These are phyloP conservation scores for Rubia balearica DNA, from an alignment of 305 asterid genomes.

Conservation along the genomic window DNA sequence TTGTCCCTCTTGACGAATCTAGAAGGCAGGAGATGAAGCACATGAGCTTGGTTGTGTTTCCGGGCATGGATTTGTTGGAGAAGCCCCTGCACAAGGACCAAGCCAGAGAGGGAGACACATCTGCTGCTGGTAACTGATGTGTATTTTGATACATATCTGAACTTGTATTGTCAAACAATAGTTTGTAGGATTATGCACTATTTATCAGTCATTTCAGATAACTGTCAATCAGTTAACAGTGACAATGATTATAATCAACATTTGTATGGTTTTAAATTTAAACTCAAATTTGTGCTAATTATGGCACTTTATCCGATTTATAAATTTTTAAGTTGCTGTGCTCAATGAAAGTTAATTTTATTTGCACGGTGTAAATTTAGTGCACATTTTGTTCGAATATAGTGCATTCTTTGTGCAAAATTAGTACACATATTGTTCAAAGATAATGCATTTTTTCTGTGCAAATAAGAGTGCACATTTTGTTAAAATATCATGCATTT, in stretches of 20 bases:
- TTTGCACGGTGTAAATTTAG: neutral
- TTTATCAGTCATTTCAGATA: neutral
- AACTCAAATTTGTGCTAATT: neutral
- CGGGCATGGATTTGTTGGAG: slow-evolving; percentile 74
- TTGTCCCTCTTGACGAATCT: slow-evolving; percentile 59
- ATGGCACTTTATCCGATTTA: neutral
- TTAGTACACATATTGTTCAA: neutral
- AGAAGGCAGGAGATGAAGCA: slow-evolving; percentile 53
- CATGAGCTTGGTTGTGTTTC: slow-evolving; percentile 80
- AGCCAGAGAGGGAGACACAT: slow-evolving; percentile 19
- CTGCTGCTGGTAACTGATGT: slow-evolving; percentile 47
- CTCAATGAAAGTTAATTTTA: neutral
- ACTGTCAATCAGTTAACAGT: neutral
- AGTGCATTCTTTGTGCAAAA: neutral
- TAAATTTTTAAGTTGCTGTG: neutral
- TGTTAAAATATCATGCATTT: neutral
- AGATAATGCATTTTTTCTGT: neutral
- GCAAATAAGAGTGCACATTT: slow-evolving; percentile 1
- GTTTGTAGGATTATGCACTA: neutral
- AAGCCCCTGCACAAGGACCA: slow-evolving; percentile 41
- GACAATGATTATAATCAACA: neutral
- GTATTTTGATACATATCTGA: neutral
- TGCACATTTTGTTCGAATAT: neutral
- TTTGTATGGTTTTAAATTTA: neutral
- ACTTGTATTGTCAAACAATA: neutral